These are phyloP conservation scores for Candida rishiriensis DNA, from an alignment of 805 yeast genomes.

Conservation along the genomic window DNA sequence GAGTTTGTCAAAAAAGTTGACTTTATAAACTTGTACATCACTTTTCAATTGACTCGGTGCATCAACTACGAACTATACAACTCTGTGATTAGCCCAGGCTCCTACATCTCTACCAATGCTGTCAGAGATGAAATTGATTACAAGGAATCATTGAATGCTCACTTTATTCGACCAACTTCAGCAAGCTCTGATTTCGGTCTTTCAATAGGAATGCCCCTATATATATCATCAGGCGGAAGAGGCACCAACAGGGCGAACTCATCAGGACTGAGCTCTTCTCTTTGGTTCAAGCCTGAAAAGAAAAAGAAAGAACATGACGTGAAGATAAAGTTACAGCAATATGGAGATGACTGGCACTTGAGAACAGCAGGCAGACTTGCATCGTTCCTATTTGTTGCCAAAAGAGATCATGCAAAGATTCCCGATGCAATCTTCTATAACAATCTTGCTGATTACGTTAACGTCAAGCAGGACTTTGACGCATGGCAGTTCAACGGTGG, in stretches of 20 bases:
- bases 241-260: constrained; percentile 3
- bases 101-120: constrained; percentile 10
- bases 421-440: constrained; percentile 62
- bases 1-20: constrained; percentile 56
- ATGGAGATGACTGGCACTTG: constrained; percentile 81
- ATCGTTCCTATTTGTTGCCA: constrained; percentile 52
- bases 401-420: constrained; percentile 31
- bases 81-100: constrained; percentile 17
- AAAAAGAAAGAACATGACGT: constrained; percentile 18
- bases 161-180: constrained; percentile 23
- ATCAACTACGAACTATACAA: constrained; percentile 32
- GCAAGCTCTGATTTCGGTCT: constrained; percentile 23
- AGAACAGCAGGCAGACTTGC: constrained; percentile 59
- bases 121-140: constrained; percentile 28
- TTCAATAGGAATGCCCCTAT: constrained; percentile 22
- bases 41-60: constrained; percentile 64
- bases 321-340: constrained; percentile 51
- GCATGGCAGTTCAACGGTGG: constrained; percentile 60
- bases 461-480: constrained; percentile 75
- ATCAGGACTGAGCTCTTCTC: constrained; percentile 1
- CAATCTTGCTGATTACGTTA: constrained; percentile 73
- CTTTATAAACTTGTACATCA: constrained; percentile 67
- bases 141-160: constrained; percentile 22
- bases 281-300: constrained; percentile 13
- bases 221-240: constrained; percentile 17